Conservation (phyloP, 2,329 filamentous ascomycete species). For the Madurella fahalii region DNA sequence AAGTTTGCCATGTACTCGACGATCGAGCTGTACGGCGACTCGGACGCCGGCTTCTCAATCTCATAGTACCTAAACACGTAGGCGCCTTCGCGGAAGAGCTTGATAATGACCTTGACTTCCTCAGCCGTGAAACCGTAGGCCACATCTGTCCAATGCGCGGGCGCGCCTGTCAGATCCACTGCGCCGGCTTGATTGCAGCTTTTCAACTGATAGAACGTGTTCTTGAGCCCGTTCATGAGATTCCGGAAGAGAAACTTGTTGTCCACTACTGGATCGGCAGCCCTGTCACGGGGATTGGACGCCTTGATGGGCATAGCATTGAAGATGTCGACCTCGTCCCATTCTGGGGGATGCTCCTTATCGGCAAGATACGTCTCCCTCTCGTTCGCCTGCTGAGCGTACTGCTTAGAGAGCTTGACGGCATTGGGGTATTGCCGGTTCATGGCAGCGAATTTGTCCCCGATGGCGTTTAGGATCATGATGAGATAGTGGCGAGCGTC, state of each 20-base stretch:
- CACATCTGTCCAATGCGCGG: conserved; percentile 89
- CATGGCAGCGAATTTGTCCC: conserved; percentile 97
- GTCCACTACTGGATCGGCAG: conserved; percentile 84
- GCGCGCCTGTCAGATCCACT: conserved; percentile 74
- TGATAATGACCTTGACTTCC: conserved; percentile 93
- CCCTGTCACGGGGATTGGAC: conserved; percentile 82
- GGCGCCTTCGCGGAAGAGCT: conserved; percentile 93
- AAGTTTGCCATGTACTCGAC: conserved; percentile 93
- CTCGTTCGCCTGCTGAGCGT: conserved; percentile 64
- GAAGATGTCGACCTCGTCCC: conserved; percentile 98
- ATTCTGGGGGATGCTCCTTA: conserved; percentile 75
- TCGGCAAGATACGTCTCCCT: conserved; percentile 81
- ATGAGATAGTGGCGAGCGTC: conserved; percentile 94
- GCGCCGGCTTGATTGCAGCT: conserved; percentile 73
- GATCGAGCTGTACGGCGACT: conserved; percentile 72
- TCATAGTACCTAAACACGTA: conserved; percentile 97
- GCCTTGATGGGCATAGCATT: conserved; percentile 94
- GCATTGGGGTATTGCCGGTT: conserved; percentile 94
- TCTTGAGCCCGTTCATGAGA: conserved; percentile 90
- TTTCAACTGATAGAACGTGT: conserved; percentile 91
- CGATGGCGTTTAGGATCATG: conserved; percentile 96
- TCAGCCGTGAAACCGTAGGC: conserved; percentile 96
- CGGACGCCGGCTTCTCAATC: conserved; percentile 70
- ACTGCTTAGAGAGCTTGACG: conserved; percentile 81
- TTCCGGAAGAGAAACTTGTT: conserved; percentile 99